Evolutionary conservation across 2,329 filamentous ascomycete species (phyloP), one percentile per base, ranked within the genome.

Genomic region (Exutisphaerella laricina): DNA sequence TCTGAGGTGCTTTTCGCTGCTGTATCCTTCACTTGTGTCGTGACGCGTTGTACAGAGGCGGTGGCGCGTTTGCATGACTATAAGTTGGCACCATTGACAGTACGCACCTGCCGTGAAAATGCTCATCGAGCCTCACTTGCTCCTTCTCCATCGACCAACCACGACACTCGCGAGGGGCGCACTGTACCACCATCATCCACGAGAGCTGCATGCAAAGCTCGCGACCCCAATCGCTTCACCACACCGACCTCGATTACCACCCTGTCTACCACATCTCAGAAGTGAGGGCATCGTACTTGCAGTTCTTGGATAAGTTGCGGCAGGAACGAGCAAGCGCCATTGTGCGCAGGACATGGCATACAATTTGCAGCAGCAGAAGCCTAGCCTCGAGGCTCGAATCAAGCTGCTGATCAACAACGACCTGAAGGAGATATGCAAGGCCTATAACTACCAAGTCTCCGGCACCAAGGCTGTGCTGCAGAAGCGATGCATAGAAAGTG

Each of bases 391-490:
- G 34, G 48, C 57, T n/a, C 50, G 50, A 21, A 53, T 65, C 42
- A 79, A 78, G 58, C 72, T 67, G 6, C 65, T 82, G 39, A 69
- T 79, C 41, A 81, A 80, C 59, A 70, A 70, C 46, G 81, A 89
- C 57, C 76, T 96, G 36, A 85, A 88, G 57, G 74, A 74, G 39
- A 82, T 97, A 53, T 85, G 90, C 60, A 77, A 79, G 50, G 71
- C 77, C 48, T 86, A 94, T 68, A 77, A 80, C 34, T 71, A 94
- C 25, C 77, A 79, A 53, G 84, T 86, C 48, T 85, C 83, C 20
- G 92, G 92, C 14, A 83, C 92, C 58, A 98, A 98, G 72, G 79
- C 80, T 23, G 78, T 85, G 30, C 71, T 97, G 46, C 88, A 95
- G 66, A 70, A 71, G 45, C 82, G 90, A 57, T 85, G 96, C 48